A percentile compares a stretch with the other conserved stretches of the same genome.
Evolutionary conservation across 306 rosid species (phyloP).

Genomic region (Urtica urens): DNA sequence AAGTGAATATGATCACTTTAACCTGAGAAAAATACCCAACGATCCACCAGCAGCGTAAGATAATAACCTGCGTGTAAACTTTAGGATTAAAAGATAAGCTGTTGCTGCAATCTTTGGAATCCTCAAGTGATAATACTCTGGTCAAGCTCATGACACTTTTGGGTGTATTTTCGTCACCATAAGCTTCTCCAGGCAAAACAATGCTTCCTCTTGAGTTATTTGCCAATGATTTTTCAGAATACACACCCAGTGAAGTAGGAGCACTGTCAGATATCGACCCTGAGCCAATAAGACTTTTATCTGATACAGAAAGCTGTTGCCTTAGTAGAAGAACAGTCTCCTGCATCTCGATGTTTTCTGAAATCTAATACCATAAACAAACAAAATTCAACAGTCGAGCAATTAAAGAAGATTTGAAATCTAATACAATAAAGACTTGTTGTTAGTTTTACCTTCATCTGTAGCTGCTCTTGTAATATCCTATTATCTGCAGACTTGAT

Average conservation of each 20-base stretch:
- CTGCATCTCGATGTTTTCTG: constrained; percentile 63
- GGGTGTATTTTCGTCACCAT: constrained; percentile 34
- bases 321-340: constrained; percentile 56
- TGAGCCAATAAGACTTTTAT: constrained; percentile 24
- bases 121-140: constrained; percentile 36
- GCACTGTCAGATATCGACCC: constrained; percentile 21
- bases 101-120: constrained; percentile 27
- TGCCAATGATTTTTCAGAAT: constrained; percentile 22
- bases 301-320: constrained; percentile 36
- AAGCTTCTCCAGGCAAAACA: constrained; percentile 23
- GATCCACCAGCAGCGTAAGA: constrained; percentile 8
- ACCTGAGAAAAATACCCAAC: background rate
- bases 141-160: constrained; percentile 41
- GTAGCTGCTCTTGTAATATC: constrained; percentile 79
- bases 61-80: constrained; percentile 48
- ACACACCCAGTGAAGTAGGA: constrained; percentile 5
- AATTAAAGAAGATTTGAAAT: constrained; percentile 8
- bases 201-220: constrained; percentile 23
- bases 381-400: constrained; percentile 10
- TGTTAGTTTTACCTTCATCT: constrained; percentile 53
- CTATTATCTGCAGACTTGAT: constrained; percentile 84
- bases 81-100: constrained; percentile 34
- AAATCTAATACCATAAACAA: constrained; percentile 26
- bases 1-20: background rate
- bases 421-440: background rate